Percentiles rank a stretch among this genome's conserved stretches.
Conservation (phyloP, 192 early-diverging fungal genomes). For the Paraglomus brasilianum region DNA sequence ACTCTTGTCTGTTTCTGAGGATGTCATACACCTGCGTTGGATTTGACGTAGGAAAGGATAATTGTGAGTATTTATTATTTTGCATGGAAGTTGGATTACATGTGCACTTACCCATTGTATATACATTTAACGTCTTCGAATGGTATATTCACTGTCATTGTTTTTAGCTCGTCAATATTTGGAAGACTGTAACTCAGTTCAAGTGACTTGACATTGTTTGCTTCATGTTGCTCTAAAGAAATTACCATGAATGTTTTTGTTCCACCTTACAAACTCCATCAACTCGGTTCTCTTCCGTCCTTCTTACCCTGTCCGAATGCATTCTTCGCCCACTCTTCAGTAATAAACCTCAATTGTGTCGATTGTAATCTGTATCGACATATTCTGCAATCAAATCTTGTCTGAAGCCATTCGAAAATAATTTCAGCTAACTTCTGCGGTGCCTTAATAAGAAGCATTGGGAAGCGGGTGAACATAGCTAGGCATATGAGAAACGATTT, state of each 20-base stretch:
- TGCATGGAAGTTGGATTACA: too few relatives aligned
- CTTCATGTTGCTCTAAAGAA: background rate
- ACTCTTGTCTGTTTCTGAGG: background rate
- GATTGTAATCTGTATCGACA: constrained; percentile 13
- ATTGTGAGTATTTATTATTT: background rate
- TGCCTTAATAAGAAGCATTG: constrained; percentile 15
- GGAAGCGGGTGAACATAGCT: constrained; percentile 6
- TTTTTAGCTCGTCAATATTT: constrained; percentile 21
- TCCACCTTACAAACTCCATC: background rate
- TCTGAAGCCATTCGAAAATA: constrained; percentile 14
- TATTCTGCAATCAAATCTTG: constrained; percentile 13
- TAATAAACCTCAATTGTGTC: background rate
- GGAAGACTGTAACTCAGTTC: constrained; percentile 3
- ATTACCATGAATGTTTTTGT: background rate
- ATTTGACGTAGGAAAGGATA: background rate
- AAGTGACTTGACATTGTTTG: background rate
- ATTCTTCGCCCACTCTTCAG: constrained; percentile 3
- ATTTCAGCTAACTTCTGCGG: background rate
- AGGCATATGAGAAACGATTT: too few relatives aligned
- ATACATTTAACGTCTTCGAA: constrained; percentile 1
- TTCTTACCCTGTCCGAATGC: background rate
- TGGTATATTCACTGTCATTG: background rate
- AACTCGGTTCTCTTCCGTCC: background rate
- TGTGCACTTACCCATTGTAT: background rate
- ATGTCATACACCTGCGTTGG: background rate